Evolutionary conservation across 305 asterid genomes (phyloP).

Genomic region (Caryopteris hybrid): DNA sequence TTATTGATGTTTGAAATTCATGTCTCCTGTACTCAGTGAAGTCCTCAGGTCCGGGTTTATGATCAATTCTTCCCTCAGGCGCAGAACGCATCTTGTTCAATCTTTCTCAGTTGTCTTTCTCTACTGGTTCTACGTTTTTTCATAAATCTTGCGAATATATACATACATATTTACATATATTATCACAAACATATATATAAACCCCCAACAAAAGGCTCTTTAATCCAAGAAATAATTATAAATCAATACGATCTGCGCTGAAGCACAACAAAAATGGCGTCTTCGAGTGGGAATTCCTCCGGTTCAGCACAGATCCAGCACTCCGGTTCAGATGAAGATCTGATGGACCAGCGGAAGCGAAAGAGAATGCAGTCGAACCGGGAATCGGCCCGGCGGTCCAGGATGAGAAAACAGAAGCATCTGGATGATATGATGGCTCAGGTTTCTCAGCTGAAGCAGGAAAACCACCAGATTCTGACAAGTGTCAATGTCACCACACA

Average conservation of each 20-base stretch:
- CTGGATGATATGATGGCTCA: conserved; percentile 64
- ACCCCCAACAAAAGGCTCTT: neutral
- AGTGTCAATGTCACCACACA: conserved; percentile 39
- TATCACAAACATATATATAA: neutral
- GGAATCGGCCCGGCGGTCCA: conserved; percentile 84
- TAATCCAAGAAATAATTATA: neutral
- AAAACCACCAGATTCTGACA: conserved; percentile 43
- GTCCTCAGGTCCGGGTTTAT: conserved; percentile 61
- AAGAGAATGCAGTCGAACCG: conserved; percentile 82
- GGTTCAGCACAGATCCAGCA: conserved; percentile 41
- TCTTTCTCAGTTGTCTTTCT: conserved; percentile 91
- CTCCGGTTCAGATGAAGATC: conserved; percentile 49
- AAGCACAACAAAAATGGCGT: conserved; percentile 30
- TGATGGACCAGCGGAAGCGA: conserved; percentile 61
- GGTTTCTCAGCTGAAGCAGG: conserved; percentile 40
- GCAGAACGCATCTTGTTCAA: conserved; percentile 75
- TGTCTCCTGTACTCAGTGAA: conserved; percentile 83
- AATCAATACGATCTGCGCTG: neutral
- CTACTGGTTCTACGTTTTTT: conserved; percentile 89
- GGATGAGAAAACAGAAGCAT: conserved; percentile 82
- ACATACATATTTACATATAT: neutral
- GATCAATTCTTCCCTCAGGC: conserved; percentile 61
- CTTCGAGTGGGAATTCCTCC: conserved; percentile 62
- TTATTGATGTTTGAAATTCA: conserved; percentile 40
- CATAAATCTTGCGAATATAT: conserved; percentile 28